A percentile compares a stretch with the other conserved stretches of the same genome.
These are phyloP conservation scores for Trichophyton verrucosum DNA, from an alignment of 2,329 filamentous ascomycete species.

Conservation along the genomic window DNA sequence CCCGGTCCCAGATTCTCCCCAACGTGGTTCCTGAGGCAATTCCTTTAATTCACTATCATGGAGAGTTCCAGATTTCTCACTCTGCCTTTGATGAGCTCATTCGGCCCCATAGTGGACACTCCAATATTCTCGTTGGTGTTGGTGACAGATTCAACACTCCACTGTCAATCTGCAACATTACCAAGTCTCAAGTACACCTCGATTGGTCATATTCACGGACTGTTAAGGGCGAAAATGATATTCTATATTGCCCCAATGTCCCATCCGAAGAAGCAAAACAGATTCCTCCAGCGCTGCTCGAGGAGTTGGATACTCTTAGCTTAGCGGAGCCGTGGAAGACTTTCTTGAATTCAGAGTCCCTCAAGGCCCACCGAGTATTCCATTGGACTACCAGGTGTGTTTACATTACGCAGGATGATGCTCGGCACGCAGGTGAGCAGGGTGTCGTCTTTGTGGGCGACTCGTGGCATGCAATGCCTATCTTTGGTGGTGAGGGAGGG, in stretches of 20 bases:
- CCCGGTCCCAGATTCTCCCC: background rate
- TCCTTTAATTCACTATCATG: background rate
- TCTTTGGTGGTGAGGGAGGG: background rate
- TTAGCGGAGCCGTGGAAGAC: background rate
- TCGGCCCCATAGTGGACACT: background rate
- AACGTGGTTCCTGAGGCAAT: background rate
- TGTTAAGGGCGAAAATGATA: background rate
- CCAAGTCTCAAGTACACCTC: background rate
- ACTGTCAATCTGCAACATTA: background rate
- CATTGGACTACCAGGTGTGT: background rate
- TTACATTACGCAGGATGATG: background rate
- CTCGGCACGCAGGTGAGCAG: background rate
- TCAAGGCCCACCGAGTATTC: background rate
- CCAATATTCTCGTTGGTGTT: background rate
- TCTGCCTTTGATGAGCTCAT: background rate
- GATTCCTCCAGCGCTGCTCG: background rate
- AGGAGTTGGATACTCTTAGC: background rate
- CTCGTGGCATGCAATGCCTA: background rate
- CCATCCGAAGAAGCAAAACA: background rate
- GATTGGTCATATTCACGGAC: background rate
- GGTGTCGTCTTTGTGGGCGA: background rate
- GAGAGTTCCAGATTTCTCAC: background rate
- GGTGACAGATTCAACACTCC: background rate
- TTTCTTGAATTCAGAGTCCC: background rate
- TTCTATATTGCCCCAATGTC: background rate